Percentiles rank a stretch among this genome's conserved stretches.
Evolutionary conservation across 176 grass and related monocot species (phyloP).

Genomic region (Tillandsia leiboldiana): DNA sequence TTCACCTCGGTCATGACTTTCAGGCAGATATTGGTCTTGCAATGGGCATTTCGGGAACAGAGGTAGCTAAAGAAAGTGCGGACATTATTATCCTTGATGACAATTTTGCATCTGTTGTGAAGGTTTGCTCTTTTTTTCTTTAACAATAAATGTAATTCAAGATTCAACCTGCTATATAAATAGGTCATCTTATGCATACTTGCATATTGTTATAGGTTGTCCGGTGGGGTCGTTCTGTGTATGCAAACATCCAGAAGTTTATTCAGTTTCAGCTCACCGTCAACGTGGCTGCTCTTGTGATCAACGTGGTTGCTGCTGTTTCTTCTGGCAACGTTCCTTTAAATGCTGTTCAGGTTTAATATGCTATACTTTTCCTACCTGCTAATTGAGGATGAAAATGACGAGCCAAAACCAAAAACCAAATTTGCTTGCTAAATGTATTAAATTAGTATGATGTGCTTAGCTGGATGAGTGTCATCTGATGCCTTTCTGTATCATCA

Average conservation of each 20-base stretch:
- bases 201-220: conserved; percentile 50
- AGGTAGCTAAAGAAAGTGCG: conserved; percentile 98
- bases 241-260: conserved; percentile 94
- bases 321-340: conserved; percentile 79
- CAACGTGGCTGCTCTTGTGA: conserved; percentile 78
- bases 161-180: neutral
- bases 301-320: conserved; percentile 80
- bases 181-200: conserved; percentile 22
- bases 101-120: conserved; percentile 90
- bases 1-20: conserved; percentile 19
- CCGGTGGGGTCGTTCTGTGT: conserved; percentile 89
- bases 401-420: neutral
- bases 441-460: neutral
- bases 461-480: neutral
- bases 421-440: neutral
- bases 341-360: conserved; percentile 91
- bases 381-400: neutral
- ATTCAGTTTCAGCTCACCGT: conserved; percentile 98
- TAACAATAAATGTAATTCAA: neutral
- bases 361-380: neutral
- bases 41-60: conserved; percentile 97
- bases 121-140: conserved; percentile 24
- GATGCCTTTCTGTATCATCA: neutral
- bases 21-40: conserved; percentile 96
- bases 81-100: conserved; percentile 99